Conservation (phyloP, 1,284 basidiomycete genomes). For the Ustanciosporium gigantosporum region DNA sequence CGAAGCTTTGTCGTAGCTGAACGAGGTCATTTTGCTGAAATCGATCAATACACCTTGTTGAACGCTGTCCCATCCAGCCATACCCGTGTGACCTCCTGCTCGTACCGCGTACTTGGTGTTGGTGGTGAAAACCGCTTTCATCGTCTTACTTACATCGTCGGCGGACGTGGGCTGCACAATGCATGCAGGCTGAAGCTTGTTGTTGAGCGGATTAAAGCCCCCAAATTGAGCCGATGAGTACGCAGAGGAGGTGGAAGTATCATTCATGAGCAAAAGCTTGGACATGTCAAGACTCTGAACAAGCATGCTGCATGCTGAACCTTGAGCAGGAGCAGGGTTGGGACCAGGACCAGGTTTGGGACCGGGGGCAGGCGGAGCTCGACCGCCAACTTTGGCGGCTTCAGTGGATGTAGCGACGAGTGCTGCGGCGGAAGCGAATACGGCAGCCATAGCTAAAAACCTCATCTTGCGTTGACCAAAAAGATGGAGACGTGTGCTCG, state of each 20-base stretch:
- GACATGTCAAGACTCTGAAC: too few species aligned
- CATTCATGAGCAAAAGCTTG: too few species aligned
- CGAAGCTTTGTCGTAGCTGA: constrained; percentile 3
- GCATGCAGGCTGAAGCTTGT: constrained; percentile 12
- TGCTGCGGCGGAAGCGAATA: too few species aligned
- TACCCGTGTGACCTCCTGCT: constrained; percentile 39
- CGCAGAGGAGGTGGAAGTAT: not conserved
- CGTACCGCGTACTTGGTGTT: constrained; percentile 32
- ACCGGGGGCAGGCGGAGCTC: too few species aligned
- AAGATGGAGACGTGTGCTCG: too few species aligned
- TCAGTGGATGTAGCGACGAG: too few species aligned
- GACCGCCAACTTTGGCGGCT: too few species aligned
- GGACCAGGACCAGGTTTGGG: too few species aligned
- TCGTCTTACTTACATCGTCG: constrained; percentile 1
- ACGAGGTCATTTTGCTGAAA: constrained; percentile 15
- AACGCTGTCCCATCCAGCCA: constrained; percentile 29
- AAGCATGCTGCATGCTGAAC: too few species aligned
- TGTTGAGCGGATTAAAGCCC: constrained; percentile 26
- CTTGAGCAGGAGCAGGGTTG: too few species aligned
- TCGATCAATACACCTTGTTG: constrained; percentile 28
- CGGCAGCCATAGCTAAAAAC: too few species aligned
- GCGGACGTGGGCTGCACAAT: constrained; percentile 17
- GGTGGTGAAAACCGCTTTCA: constrained; percentile 7
- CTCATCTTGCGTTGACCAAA: too few species aligned
- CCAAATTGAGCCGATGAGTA: constrained; percentile 4